Percentiles rank a stretch among this genome's conserved stretches.
phyloP scores from a whole-genome alignment of 1,284 basidiomycete genomes.

The Ganoderma meredithae region DNA sequence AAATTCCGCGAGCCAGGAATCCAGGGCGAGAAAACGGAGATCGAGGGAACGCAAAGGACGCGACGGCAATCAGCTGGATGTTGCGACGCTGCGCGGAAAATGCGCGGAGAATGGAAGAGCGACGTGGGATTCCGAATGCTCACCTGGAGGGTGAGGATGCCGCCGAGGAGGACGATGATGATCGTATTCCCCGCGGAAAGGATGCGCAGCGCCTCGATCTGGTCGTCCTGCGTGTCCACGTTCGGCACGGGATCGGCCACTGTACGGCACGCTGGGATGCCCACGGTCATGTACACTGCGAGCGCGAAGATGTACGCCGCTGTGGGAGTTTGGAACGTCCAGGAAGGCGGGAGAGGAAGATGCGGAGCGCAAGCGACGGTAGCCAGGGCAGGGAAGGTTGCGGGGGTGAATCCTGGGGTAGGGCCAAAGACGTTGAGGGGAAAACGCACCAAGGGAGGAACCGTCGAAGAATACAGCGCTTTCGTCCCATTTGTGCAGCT shows the following conservation, averaged over 20 bases:
- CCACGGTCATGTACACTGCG: slow-evolving; percentile 82
- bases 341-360: slow-evolving; percentile 6
- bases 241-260: slow-evolving; percentile 63
- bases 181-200: slow-evolving; percentile 88
- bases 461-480: slow-evolving; percentile 94
- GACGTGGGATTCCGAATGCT: slow-evolving; percentile 36
- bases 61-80: slow-evolving; percentile 21
- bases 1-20: not conserved
- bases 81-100: slow-evolving; percentile 15
- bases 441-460: slow-evolving; percentile 72
- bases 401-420: slow-evolving; percentile 1
- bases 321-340: slow-evolving; percentile 41
- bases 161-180: slow-evolving; percentile 70
- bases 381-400: slow-evolving; percentile 7
- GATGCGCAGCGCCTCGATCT: slow-evolving; percentile 79
- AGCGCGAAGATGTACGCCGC: slow-evolving; percentile 79
- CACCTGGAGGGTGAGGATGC: slow-evolving; percentile 78
- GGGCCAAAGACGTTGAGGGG: slow-evolving; percentile 9
- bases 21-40: not conserved
- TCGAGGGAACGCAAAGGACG: slow-evolving; percentile 5
- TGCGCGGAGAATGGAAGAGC: slow-evolving; percentile 15
- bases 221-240: slow-evolving; percentile 68
- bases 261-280: slow-evolving; percentile 78
- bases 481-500: slow-evolving; percentile 87
- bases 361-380: slow-evolving; percentile 1